Percentiles rank a stretch among this genome's conserved stretches.
phyloP scores from a whole-genome alignment of 495 filamentous ascomycete genomes.

The Trichocladium uniseriatum region DNA sequence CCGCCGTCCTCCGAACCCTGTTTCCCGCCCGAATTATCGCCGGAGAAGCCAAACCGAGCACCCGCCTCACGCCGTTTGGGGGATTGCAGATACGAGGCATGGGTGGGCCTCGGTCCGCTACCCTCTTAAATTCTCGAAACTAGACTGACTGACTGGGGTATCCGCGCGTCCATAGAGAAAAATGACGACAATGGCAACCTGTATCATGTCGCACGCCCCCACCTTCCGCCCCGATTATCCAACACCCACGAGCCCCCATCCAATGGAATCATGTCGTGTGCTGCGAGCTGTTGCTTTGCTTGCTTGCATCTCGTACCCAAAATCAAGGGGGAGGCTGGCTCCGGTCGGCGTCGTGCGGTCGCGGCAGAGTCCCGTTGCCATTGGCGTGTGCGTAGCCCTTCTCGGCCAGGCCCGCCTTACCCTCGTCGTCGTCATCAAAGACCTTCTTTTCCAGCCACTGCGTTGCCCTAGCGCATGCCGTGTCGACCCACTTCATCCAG shows the following conservation, averaged over 20 bases:
- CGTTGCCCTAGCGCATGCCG: constrained; percentile 51
- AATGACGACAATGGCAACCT: too few species aligned
- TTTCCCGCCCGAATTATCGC: too few species aligned
- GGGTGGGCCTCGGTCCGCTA: too few species aligned
- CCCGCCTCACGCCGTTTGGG: too few species aligned
- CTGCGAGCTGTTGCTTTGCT: not conserved
- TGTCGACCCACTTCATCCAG: constrained; percentile 61
- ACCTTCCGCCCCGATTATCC: not conserved
- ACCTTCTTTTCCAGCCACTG: constrained; percentile 48
- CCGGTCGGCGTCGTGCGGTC: constrained; percentile 2
- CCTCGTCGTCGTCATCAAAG: constrained; percentile 42
- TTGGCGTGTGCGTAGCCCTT: constrained; percentile 20
- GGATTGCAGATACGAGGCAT: too few species aligned
- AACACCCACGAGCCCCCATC: not conserved
- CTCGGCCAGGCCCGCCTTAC: constrained; percentile 18
- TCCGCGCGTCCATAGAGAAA: too few species aligned
- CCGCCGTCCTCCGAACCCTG: too few species aligned
- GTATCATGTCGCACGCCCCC: too few species aligned
- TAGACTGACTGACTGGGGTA: too few species aligned
- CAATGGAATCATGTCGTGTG: not conserved
- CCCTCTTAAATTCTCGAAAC: too few species aligned
- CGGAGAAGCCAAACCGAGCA: too few species aligned
- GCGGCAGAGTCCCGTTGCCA: constrained; percentile 8
- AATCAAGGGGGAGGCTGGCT: constrained; percentile 9
- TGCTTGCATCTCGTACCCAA: not conserved